A percentile compares a stretch with the other conserved stretches of the same genome.
Evolutionary conservation across 305 asterid genomes (phyloP).

Genomic region (Stenogyne calaminthoides): DNA sequence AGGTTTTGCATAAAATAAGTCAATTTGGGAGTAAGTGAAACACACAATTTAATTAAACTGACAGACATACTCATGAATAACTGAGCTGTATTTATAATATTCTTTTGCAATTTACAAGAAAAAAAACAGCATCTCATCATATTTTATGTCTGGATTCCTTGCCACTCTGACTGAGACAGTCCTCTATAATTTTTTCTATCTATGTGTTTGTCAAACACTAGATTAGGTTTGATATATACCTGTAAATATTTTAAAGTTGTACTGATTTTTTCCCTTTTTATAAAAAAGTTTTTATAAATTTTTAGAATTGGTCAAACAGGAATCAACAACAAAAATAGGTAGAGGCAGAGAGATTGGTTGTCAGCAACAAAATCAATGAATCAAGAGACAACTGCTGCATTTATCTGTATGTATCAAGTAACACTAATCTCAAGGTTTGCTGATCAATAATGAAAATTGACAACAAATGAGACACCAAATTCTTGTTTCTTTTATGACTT

Average conservation of each 20-base stretch:
- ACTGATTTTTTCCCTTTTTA: neutral
- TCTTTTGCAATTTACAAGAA: slow-evolving; percentile 31
- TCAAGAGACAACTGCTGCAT: slow-evolving; percentile 38
- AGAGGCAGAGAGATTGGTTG: slow-evolving; percentile 2
- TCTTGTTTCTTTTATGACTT: no score
- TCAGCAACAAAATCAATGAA: slow-evolving; percentile 18
- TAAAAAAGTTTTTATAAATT: neutral
- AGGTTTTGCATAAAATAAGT: slow-evolving; percentile 29
- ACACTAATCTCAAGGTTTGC: slow-evolving; percentile 31
- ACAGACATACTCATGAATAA: slow-evolving; percentile 71
- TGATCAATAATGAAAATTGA: neutral
- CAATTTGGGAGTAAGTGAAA: slow-evolving; percentile 51
- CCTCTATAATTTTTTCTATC: slow-evolving; percentile 10
- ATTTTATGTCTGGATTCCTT: slow-evolving; percentile 35
- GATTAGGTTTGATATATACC: slow-evolving; percentile 20
- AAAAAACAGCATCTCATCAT: slow-evolving; percentile 32
- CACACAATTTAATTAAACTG: slow-evolving; percentile 45
- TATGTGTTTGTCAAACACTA: slow-evolving; percentile 23
- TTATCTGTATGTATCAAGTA: slow-evolving; percentile 31
- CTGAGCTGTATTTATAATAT: slow-evolving; percentile 47
- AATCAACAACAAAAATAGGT: neutral
- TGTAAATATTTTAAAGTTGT: neutral
- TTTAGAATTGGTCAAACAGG: slow-evolving; percentile 5
- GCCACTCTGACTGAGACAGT: slow-evolving; percentile 32
- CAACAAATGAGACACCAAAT: slow-evolving; percentile 12